phyloP scores from a whole-genome alignment of 257 asterid genomes.

The Solanum pinnatisectum region DNA sequence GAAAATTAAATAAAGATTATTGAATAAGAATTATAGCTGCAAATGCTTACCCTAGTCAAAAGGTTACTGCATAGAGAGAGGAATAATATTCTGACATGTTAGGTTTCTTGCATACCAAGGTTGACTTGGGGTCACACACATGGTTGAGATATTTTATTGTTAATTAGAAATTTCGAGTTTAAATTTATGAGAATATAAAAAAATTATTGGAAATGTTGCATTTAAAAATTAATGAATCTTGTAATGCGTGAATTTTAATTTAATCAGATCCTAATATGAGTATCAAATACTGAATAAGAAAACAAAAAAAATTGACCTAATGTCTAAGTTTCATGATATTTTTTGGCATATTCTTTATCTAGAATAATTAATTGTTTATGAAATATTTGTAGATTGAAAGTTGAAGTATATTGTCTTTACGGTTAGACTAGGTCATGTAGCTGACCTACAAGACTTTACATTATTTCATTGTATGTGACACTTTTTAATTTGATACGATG shows the following conservation, averaged over 20 bases:
- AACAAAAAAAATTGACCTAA: not conserved
- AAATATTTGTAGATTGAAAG: not conserved
- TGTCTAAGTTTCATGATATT: not conserved
- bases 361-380: not conserved
- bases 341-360: not conserved
- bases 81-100: not conserved
- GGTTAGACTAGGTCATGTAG: not conserved
- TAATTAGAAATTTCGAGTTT: not conserved
- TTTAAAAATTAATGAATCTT: not conserved
- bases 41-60: not conserved
- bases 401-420: not conserved
- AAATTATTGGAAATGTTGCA: rapidly evolving
- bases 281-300: not conserved
- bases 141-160: not conserved
- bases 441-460: not conserved
- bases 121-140: not conserved
- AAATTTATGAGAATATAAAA: not conserved
- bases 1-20: not conserved
- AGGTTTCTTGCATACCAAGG: not conserved
- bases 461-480: rapidly evolving
- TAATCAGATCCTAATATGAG: rapidly evolving
- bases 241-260: not conserved
- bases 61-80: not conserved
- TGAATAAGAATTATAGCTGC: not conserved
- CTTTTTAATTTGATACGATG: rapidly evolving